Conservation (phyloP, 306 rosid genomes). For the Prunus davidiana region DNA sequence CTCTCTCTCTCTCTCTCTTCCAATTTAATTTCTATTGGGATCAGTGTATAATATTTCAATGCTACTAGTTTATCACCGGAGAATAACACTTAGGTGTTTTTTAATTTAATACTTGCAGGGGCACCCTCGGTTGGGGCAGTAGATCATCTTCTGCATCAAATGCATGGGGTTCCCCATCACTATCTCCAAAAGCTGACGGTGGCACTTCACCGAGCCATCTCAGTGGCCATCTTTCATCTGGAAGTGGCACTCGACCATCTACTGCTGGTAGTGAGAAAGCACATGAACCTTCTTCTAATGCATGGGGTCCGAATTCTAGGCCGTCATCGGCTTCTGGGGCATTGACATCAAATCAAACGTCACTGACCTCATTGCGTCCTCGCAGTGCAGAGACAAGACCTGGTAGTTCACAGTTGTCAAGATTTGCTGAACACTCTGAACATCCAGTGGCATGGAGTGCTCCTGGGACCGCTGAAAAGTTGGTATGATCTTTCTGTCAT, state of each 20-base stretch:
- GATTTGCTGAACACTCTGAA: conserved; percentile 87
- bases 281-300: conserved; percentile 50
- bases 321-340: conserved; percentile 96
- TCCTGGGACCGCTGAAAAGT: conserved; percentile 71
- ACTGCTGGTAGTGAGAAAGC: conserved; percentile 90
- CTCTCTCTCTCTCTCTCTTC: background rate
- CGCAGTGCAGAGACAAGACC: conserved; percentile 97
- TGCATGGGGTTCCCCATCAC: conserved; percentile 85
- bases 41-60: conserved; percentile 10
- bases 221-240: conserved; percentile 86
- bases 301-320: conserved; percentile 85
- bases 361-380: conserved; percentile 75
- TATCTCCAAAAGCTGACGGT: conserved; percentile 81
- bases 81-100: conserved; percentile 6
- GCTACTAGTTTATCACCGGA: background rate
- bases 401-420: conserved; percentile 91
- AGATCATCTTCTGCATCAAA: conserved; percentile 74
- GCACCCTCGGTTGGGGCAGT: conserved; percentile 94
- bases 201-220: conserved; percentile 75
- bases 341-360: conserved; percentile 64
- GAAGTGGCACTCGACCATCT: conserved; percentile 91
- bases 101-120: conserved; percentile 47
- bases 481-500: conserved; percentile 45
- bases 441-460: conserved; percentile 74
- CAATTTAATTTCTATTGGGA: conserved; percentile 8